Percentiles rank a stretch among this genome's conserved stretches.
Evolutionary conservation across 1,284 basidiomycete species (phyloP).

Genomic region (Ceratobasidium sp.): DNA sequence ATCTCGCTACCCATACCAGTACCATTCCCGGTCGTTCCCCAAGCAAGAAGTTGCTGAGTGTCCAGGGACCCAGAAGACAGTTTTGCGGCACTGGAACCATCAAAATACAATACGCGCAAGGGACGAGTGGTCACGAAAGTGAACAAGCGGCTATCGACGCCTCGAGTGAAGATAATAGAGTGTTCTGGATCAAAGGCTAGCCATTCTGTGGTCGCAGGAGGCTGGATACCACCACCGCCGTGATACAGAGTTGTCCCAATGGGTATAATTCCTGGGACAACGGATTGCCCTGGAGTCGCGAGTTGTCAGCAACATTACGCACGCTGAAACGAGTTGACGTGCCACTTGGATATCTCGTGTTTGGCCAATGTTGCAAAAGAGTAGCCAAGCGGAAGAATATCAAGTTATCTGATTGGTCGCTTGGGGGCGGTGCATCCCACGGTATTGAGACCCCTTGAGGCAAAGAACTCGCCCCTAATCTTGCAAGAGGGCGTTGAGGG

Average conservation of each 20-base stretch:
- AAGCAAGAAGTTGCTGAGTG: slow-evolving; percentile 59
- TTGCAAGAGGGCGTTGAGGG: not conserved
- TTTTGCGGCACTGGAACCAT: slow-evolving; percentile 58
- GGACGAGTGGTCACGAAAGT: slow-evolving; percentile 56
- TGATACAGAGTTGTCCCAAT: slow-evolving; percentile 61
- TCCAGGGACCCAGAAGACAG: slow-evolving; percentile 57
- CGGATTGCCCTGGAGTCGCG: slow-evolving; percentile 53
- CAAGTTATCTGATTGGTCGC: slow-evolving; percentile 50
- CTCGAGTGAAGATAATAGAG: slow-evolving; percentile 54
- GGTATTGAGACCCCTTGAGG: not conserved
- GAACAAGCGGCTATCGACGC: slow-evolving; percentile 50
- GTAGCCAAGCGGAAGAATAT: slow-evolving; percentile 60
- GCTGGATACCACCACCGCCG: slow-evolving; percentile 50
- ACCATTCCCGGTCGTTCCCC: slow-evolving; percentile 52
- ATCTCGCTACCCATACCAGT: slow-evolving; percentile 51
- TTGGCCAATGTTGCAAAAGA: slow-evolving; percentile 64
- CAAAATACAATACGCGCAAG: slow-evolving; percentile 61
- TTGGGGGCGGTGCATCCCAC: slow-evolving; percentile 7
- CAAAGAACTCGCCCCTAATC: not conserved
- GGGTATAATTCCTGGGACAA: slow-evolving; percentile 60
- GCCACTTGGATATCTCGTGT: slow-evolving; percentile 63
- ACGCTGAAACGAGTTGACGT: not conserved
- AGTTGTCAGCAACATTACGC: not conserved
- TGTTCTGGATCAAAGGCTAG: slow-evolving; percentile 60
- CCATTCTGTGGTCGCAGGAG: slow-evolving; percentile 59